Base-by-base conservation (phyloP, 2,329 filamentous ascomycete genomes). In the Colletotrichum cordylinicola region DNA sequence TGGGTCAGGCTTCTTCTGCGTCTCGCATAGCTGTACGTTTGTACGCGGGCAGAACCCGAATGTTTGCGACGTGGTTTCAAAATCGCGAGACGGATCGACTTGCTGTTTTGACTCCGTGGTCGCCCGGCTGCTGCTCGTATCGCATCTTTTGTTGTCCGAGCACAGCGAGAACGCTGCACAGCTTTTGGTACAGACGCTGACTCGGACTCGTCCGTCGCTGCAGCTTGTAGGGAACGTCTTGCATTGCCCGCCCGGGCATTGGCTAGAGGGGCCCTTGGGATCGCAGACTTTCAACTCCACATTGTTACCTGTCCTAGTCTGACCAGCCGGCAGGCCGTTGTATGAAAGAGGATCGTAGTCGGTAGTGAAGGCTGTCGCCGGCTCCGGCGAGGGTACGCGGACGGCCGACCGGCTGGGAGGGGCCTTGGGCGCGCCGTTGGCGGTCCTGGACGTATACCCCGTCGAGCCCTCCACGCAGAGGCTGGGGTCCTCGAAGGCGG, bases 381-480 rank as follows among this genome's bases (percentile, higher is more conserved):
- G 6, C 60, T 65, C 21, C 8, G 67, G 72, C 4, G 67, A 48
- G 9, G 67, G 48, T 10, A 15, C 43, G 7, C 27, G 24, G 3
- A 65, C 7, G 21, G 16, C 16, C 1, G 33, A 35, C 2, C 43
- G 8, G 8, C 35, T 58, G 15, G 72, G 67, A 16, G 67, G 67
- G 9, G 67, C n/a, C 18, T 74, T 71, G 16, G 58, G 65, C 6
- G 31, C n/a, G 48, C 48, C 15, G n/a, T n/a, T 39, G 13, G 27
- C 48, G 16, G 65, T 18, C 21, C 60, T 60, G 35, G 61, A 8
- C 12, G 35, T 64, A n/a, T 74, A 74, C 9, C 72, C 67, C 9
- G 60, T 74, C 16, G 72, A 74, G 9, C 37, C 72, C 29, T 71
- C 72, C 6, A 74, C 72, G 29, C 72, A 74, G 4, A 71, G 35